These are phyloP conservation scores for Phytophthora crassamura DNA, from an alignment of 352 stramenopile genomes.

Conservation along the genomic window DNA sequence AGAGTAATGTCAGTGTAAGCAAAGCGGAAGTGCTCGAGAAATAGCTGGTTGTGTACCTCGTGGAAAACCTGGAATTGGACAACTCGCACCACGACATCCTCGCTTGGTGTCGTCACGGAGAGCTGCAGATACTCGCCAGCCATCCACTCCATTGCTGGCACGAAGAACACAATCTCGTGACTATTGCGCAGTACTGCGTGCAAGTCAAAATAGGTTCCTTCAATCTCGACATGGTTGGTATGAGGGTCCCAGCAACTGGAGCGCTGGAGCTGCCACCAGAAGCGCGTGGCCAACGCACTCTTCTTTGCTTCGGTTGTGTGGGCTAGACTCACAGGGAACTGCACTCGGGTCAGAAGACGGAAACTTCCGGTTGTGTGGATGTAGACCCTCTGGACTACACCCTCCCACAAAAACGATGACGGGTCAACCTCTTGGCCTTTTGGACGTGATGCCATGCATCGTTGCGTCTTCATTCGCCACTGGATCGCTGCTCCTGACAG, in stretches of 20 bases:
- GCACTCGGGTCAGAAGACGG: conserved; percentile 22
- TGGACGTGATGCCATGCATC: background rate
- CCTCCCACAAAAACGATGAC: conserved; percentile 21
- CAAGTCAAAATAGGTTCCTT: conserved; percentile 25
- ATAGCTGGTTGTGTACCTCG: conserved; percentile 12
- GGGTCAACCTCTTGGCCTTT: background rate
- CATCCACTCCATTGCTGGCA: conserved; percentile 34
- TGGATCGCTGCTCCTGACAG: conserved; percentile 9
- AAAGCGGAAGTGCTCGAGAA: background rate
- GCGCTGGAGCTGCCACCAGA: conserved; percentile 26
- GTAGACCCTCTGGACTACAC: conserved; percentile 26
- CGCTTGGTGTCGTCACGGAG: conserved; percentile 11
- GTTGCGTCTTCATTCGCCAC: conserved; percentile 19
- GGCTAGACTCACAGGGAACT: background rate
- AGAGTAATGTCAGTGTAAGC: background rate
- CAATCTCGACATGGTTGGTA: conserved; percentile 13
- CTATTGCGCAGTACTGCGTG: conserved; percentile 18
- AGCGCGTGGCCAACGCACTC: conserved; percentile 4
- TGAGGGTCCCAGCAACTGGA: conserved; percentile 28
- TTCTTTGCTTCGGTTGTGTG: conserved; percentile 2
- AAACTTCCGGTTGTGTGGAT: conserved; percentile 29
- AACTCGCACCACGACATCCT: conserved; percentile 10
- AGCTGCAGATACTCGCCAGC: conserved; percentile 36
- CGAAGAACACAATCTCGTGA: conserved; percentile 27
- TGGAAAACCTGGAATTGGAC: conserved; percentile 25